phyloP scores from a whole-genome alignment of 495 filamentous ascomycete species.

The Immersiella caudata region DNA sequence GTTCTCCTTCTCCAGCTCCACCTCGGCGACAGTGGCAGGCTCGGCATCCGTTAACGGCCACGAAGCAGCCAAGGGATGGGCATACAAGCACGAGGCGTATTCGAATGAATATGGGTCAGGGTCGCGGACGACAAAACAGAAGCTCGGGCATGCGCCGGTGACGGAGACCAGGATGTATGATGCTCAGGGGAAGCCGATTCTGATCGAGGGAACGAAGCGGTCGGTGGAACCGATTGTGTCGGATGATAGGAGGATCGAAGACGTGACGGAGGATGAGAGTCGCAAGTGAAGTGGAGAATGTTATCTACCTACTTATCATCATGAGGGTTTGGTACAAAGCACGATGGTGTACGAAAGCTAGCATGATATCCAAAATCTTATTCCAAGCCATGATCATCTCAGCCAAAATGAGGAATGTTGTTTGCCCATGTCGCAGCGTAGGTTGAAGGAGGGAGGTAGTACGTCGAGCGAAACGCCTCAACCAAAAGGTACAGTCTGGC shows the following conservation, averaged over 20 bases:
- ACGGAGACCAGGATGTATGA: conserved; percentile 12
- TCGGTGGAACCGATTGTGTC: neutral
- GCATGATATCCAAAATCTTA: neutral
- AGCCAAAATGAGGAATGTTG: conserved; percentile 15
- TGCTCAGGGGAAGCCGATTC: conserved; percentile 14
- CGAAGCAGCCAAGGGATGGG: conserved; percentile 4
- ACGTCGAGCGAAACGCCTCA: conserved; percentile 16
- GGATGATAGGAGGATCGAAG: conserved; percentile 12
- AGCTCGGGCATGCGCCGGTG: conserved; percentile 17
- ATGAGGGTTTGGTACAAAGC: no score
- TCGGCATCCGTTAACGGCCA: conserved; percentile 3
- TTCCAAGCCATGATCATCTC: neutral
- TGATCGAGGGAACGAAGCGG: conserved; percentile 1
- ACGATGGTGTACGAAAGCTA: neutral
- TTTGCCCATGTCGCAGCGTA: conserved; percentile 11
- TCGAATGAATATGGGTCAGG: conserved; percentile 11
- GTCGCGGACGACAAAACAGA: conserved; percentile 10
- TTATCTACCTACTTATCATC: no score
- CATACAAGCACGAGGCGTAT: conserved; percentile 12
- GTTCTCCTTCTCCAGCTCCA: conserved; percentile 20
- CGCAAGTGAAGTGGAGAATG: neutral
- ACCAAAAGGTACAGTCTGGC: conserved; percentile 9
- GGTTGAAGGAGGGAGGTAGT: conserved; percentile 8
- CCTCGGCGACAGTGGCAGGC: conserved; percentile 1
- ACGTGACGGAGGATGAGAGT: neutral